Conservation (phyloP, 345 rosid species). For the Citrus trifoliata region DNA sequence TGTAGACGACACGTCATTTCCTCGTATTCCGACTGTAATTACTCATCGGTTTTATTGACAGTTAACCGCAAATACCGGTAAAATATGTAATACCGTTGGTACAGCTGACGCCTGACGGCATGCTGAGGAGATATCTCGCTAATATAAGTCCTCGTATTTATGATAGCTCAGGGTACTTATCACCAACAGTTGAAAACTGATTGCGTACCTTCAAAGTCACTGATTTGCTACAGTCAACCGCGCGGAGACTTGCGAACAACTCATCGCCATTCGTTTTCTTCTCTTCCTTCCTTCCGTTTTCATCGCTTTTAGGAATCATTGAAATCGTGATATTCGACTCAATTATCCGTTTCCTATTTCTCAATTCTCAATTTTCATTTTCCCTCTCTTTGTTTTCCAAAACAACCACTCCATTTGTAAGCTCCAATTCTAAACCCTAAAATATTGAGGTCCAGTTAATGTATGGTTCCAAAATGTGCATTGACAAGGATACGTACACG, state of each 20-base stretch:
- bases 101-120: too few relatives aligned
- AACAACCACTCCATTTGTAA: background rate
- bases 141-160: too few relatives aligned
- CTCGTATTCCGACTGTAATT: too few relatives aligned
- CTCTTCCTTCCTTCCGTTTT: background rate
- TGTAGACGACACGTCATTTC: too few relatives aligned
- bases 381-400: background rate
- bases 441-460: background rate
- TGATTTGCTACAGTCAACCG: background rate
- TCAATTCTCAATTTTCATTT: background rate
- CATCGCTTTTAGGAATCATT: background rate
- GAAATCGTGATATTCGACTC: background rate
- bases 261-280: background rate
- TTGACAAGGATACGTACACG: background rate
- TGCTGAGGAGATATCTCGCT: too few relatives aligned
- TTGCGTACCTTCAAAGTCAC: background rate
- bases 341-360: background rate
- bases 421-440: background rate
- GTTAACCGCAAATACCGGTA: too few relatives aligned
- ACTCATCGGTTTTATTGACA: too few relatives aligned
- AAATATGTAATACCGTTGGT: too few relatives aligned
- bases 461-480: background rate
- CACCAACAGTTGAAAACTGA: too few relatives aligned
- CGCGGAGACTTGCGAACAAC: background rate
- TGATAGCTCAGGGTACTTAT: accelerated